These are phyloP conservation scores for Saturnispora kantuleensis DNA, from an alignment of 805 yeast species.

Conservation along the genomic window DNA sequence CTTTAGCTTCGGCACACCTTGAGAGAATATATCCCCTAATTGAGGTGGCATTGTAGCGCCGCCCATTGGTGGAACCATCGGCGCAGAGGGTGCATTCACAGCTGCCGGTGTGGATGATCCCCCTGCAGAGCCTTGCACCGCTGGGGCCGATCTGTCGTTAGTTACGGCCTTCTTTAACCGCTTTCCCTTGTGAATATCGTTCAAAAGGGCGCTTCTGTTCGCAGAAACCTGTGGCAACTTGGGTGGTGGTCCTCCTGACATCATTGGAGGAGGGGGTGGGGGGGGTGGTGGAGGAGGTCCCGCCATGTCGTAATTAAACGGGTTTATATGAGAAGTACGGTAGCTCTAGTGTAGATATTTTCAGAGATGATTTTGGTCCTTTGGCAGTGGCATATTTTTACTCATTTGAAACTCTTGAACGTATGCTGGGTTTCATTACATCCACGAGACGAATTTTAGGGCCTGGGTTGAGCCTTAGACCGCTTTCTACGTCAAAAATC, in stretches of 20 bases:
- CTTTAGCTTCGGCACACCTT: conserved; percentile 68
- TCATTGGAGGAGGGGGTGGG: conserved; percentile 38
- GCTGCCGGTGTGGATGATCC: conserved; percentile 9
- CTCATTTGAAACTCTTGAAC: too few relatives aligned
- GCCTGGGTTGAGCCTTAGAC: neutral
- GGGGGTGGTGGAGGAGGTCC: conserved; percentile 53
- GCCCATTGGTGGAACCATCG: conserved; percentile 12
- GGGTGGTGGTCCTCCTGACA: conserved; percentile 26
- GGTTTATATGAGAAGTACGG: neutral
- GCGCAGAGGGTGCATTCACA: conserved; percentile 1
- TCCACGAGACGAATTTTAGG: too few relatives aligned
- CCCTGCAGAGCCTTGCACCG: conserved; percentile 30
- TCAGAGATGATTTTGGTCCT: too few relatives aligned
- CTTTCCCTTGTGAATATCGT: conserved; percentile 72
- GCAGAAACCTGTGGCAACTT: conserved; percentile 22
- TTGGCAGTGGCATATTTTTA: too few relatives aligned
- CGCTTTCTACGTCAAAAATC: neutral
- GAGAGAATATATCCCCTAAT: conserved; percentile 64
- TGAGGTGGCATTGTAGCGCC: conserved; percentile 33
- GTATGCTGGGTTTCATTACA: too few relatives aligned
- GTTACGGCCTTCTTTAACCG: conserved; percentile 54
- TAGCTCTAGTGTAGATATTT: neutral
- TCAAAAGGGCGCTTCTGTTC: conserved; percentile 51
- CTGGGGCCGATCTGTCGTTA: conserved; percentile 57
- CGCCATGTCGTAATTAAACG: conserved; percentile 18